These are phyloP conservation scores for Ophiocordyceps camponoti-floridani DNA, from an alignment of 2,329 filamentous ascomycete genomes.

Conservation along the genomic window DNA sequence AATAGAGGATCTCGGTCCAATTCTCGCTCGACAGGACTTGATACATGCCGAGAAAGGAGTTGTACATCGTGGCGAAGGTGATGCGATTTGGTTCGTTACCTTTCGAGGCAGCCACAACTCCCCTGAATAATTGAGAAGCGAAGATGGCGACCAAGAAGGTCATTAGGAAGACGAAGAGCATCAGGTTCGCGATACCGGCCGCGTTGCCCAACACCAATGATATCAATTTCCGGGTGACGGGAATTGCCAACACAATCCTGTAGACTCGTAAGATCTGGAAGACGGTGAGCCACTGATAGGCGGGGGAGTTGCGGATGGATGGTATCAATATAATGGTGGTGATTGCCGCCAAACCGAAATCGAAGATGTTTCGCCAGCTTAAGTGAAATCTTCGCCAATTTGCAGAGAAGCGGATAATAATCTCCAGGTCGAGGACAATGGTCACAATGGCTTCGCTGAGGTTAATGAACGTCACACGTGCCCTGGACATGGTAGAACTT, in stretches of 20 bases:
- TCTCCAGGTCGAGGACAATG: conserved; percentile 62
- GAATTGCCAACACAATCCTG: conserved; percentile 75
- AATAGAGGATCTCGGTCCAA: conserved; percentile 82
- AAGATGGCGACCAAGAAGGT: conserved; percentile 90
- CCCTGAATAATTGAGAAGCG: conserved; percentile 80
- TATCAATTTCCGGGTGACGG: conserved; percentile 75
- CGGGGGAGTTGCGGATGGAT: conserved; percentile 51
- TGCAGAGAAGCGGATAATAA: conserved; percentile 56
- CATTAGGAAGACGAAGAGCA: conserved; percentile 90
- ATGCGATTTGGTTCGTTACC: conserved; percentile 46
- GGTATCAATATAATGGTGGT: conserved; percentile 79
- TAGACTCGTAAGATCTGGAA: conserved; percentile 92
- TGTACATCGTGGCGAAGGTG: conserved; percentile 82
- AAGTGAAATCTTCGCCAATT: conserved; percentile 71
- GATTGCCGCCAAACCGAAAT: conserved; percentile 61
- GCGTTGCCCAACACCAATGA: conserved; percentile 79
- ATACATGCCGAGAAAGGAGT: conserved; percentile 95
- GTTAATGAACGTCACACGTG: conserved; percentile 47
- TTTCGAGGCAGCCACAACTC: conserved; percentile 51
- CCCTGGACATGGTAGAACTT: conserved; percentile 54
- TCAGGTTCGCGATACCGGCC: conserved; percentile 79
- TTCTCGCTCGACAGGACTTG: conserved; percentile 91
- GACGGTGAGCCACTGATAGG: conserved; percentile 76
- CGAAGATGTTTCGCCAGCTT: conserved; percentile 58
- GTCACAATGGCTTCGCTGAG: conserved; percentile 61